Evolutionary conservation across 2,329 filamentous ascomycete species (phyloP), one percentile per base, ranked within the genome.

Genomic region (Aureobasidium subglaciale): DNA sequence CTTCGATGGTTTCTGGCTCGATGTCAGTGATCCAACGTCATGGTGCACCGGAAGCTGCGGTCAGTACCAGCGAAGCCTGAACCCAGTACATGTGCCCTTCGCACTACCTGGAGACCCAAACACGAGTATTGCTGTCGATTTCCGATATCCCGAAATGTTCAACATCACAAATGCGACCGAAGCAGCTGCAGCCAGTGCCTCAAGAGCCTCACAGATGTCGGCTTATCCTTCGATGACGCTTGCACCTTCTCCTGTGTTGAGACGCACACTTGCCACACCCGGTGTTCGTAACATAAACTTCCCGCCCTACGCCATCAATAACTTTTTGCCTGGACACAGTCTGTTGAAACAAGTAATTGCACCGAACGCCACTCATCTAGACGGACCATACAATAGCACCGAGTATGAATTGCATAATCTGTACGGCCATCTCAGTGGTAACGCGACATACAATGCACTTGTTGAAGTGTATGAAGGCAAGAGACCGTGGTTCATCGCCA

Each of bases 351-450:
- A 61, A 29, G 58, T 50, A 1, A 60, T 63, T 15, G 42, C 59
- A 18, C 61, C 59, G 4, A 62, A 62, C 18, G 62, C 62, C 5
- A 64, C 62, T 10, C 62, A 64, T 45, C 56, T 59, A 16, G 61
- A 64, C 37, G 59, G 56, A 10, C 59, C 54, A n/a, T 61, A 61
- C 53, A 63, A 63, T 32, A 59, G 45, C 10, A 64, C 62, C 2
- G 62, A 64, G 32, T 64, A 64, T 38, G 61, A 63, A 41, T 16
- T 63, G 29, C 62, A 64, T 34, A 63, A 64, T 24, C 32, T 64
- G n/a, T 63, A 58, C 38, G 62, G 62, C 24, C 60, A 62, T 38
- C 45, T 48, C 3, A 61, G 56, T 32, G 53, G 29, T 8, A 61
- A 60, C 16, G 61, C 62, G 7, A 59, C 59, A 2, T 63, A 62